Conservation (phyloP, 768 basidiomycete genomes). For the Rhizopogon vinicolor region DNA sequence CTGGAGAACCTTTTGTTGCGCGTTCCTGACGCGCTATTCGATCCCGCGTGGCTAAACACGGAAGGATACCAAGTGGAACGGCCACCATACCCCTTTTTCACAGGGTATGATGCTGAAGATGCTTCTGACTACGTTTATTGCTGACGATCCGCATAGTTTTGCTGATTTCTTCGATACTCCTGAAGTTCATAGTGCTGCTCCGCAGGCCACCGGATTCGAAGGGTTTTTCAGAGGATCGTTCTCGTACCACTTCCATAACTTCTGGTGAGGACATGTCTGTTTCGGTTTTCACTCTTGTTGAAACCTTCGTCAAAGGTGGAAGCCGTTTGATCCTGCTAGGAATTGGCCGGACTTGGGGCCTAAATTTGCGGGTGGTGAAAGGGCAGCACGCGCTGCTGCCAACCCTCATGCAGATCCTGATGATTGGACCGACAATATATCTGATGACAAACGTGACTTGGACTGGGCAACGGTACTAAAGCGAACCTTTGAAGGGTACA, state of each 20-base stretch:
- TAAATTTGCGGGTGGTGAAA: slow-evolving; percentile 73
- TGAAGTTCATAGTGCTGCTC: slow-evolving; percentile 61
- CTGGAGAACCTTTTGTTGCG: slow-evolving; percentile 73
- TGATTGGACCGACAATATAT: slow-evolving; percentile 33
- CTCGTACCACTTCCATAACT: slow-evolving; percentile 94
- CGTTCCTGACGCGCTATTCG: slow-evolving; percentile 88
- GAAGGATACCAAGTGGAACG: slow-evolving; percentile 87
- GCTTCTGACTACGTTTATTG: not conserved
- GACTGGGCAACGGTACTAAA: slow-evolving; percentile 90
- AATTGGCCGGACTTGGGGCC: slow-evolving; percentile 90
- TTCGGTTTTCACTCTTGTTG: not conserved
- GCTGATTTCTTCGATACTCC: slow-evolving; percentile 81
- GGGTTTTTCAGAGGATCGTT: slow-evolving; percentile 93
- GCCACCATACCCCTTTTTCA: slow-evolving; percentile 91
- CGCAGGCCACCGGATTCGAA: slow-evolving; percentile 79
- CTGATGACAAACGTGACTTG: slow-evolving; percentile 68
- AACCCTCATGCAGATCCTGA: slow-evolving; percentile 15
- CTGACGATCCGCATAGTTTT: slow-evolving; percentile 45
- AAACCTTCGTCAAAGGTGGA: slow-evolving; percentile 62
- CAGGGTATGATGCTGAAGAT: slow-evolving; percentile 46
- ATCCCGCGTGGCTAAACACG: slow-evolving; percentile 92
- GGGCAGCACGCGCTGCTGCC: slow-evolving; percentile 43
- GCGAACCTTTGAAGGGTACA: slow-evolving; percentile 89
- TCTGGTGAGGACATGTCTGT: slow-evolving; percentile 51
- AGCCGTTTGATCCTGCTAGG: slow-evolving; percentile 81